Percentiles rank a stretch among this genome's conserved stretches.
phyloP scores from a whole-genome alignment of 1,139 yeast species.

The Kodamaea anthophila region DNA sequence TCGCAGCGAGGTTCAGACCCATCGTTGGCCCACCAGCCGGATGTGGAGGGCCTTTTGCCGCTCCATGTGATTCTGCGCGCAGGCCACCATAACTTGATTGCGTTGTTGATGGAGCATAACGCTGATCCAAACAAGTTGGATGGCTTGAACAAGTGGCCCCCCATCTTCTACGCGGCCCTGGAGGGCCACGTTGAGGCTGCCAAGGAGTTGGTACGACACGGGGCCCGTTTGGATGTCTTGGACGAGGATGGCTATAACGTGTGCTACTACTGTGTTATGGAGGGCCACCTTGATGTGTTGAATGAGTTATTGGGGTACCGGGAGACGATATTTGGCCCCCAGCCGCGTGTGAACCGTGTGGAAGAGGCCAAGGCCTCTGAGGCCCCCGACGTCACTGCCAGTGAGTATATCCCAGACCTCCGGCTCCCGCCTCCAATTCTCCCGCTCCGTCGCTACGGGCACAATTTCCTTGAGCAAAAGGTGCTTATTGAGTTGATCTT shows the following conservation, averaged over 20 bases:
- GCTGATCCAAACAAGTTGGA: constrained; percentile 77
- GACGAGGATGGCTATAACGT: constrained; percentile 86
- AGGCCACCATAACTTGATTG: constrained; percentile 67
- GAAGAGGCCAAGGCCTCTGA: constrained; percentile 36
- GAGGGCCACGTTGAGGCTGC: constrained; percentile 78
- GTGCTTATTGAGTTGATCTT: constrained; percentile 73
- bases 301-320: constrained; percentile 50
- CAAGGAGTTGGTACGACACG: constrained; percentile 59
- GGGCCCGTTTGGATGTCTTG: constrained; percentile 65
- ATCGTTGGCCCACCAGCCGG: constrained; percentile 44
- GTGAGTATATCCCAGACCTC: constrained; percentile 90
- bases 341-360: constrained; percentile 1
- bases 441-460: constrained; percentile 90
- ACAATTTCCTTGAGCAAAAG: constrained; percentile 85
- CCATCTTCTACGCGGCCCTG: constrained; percentile 82
- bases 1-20: constrained; percentile 23
- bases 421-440: constrained; percentile 93
- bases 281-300: constrained; percentile 78
- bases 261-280: constrained; percentile 86
- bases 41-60: constrained; percentile 85
- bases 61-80: constrained; percentile 84
- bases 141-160: constrained; percentile 89
- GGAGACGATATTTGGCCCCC: constrained; percentile 6
- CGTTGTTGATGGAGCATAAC: constrained; percentile 62
- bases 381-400: too few species aligned